These are phyloP conservation scores for Juglanconis juglandina DNA, from an alignment of 2,329 filamentous ascomycete genomes.

Conservation along the genomic window DNA sequence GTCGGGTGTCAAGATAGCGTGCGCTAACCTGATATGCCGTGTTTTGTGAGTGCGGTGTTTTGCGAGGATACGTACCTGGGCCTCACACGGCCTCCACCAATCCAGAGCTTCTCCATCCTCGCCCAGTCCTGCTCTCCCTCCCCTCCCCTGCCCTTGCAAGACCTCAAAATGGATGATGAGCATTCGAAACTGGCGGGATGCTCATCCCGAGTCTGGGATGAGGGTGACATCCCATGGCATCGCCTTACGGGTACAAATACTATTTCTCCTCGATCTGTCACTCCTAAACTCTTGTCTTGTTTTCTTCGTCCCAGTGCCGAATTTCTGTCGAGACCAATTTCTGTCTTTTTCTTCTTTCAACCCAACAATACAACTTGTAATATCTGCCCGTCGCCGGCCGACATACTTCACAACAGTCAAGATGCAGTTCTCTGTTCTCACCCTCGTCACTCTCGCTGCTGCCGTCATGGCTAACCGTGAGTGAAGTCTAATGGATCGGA, in stretches of 20 bases:
- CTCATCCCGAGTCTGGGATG: conserved; percentile 15
- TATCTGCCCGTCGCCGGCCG: conserved; percentile 50
- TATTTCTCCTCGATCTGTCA: conserved; percentile 11
- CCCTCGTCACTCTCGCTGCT: conserved; percentile 45
- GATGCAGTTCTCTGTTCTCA: conserved; percentile 51
- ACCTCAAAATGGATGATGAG: conserved; percentile 5
- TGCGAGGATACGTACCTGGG: neutral
- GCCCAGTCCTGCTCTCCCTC: neutral
- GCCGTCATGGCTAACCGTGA: conserved; percentile 38
- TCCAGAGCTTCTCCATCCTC: neutral
- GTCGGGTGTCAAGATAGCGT: neutral
- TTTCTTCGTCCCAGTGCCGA: conserved; percentile 9
- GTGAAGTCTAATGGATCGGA: neutral
- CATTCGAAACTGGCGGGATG: conserved; percentile 15
- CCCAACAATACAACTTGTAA: conserved; percentile 25
- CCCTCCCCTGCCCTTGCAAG: conserved; percentile 1
- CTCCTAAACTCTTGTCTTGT: conserved; percentile 1
- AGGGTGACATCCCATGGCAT: conserved; percentile 10
- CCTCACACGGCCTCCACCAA: neutral
- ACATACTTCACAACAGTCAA: conserved; percentile 31
- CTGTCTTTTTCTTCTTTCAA: conserved; percentile 24
- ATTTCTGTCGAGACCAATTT: conserved; percentile 10
- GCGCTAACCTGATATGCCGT: neutral
- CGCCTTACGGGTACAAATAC: conserved; percentile 20
- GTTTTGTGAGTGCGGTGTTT: neutral